Percentiles rank a stretch among this genome's conserved stretches.
These are phyloP conservation scores for Saccharomyces jurei DNA, from an alignment of 805 yeast genomes.

Conservation along the genomic window DNA sequence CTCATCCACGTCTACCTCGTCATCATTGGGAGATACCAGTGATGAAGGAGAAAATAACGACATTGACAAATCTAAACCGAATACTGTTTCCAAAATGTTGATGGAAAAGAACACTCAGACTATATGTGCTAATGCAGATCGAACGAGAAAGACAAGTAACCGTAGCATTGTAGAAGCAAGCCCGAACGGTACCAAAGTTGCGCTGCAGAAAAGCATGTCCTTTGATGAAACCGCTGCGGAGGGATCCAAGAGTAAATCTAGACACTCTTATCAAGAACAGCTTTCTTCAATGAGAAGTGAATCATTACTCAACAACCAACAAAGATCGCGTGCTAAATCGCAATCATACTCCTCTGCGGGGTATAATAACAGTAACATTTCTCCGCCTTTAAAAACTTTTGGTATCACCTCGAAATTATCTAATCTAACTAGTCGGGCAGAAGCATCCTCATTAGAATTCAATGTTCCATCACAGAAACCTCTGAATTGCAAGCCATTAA, in stretches of 20 bases:
- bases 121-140: background rate
- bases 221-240: conserved; percentile 4
- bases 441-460: background rate
- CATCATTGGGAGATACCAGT: conserved; percentile 25
- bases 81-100: background rate
- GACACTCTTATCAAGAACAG: background rate
- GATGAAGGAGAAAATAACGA: conserved; percentile 5
- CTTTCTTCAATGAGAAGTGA: background rate
- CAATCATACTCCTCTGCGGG: conserved; percentile 1
- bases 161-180: background rate
- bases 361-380: conserved; percentile 1
- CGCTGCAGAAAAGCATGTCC: conserved; percentile 1
- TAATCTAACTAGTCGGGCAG: background rate
- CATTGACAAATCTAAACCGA: background rate
- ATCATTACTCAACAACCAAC: background rate
- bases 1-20: conserved; percentile 23
- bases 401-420: background rate
- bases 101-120: background rate
- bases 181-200: background rate
- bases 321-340: conserved; percentile 5
- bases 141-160: conserved; percentile 1
- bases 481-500: conserved; percentile 16
- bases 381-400: conserved; percentile 1
- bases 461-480: background rate
- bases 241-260: conserved; percentile 1